A percentile compares a stretch with the other conserved stretches of the same genome.
phyloP scores from a whole-genome alignment of 1,139 yeast genomes.

The Kodamaea alishanica region DNA sequence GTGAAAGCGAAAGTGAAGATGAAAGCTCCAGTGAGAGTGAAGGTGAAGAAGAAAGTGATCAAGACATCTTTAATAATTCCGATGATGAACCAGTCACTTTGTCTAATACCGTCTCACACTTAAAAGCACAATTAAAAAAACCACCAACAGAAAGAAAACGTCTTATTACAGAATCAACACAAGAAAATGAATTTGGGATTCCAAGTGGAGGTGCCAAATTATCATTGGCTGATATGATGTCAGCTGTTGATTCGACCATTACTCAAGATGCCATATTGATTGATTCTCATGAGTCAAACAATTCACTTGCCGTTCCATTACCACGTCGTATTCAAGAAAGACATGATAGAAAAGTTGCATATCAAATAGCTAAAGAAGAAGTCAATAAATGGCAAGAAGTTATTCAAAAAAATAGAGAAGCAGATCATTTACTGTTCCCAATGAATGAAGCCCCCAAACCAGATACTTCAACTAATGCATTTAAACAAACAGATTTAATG shows the following conservation, averaged over 20 bases:
- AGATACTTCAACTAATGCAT: slow-evolving; percentile 25
- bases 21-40: slow-evolving; percentile 20
- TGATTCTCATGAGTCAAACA: slow-evolving; percentile 31
- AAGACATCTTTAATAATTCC: slow-evolving; percentile 19
- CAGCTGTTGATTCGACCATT: slow-evolving; percentile 49
- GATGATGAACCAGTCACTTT: slow-evolving; percentile 32
- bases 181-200: slow-evolving; percentile 69
- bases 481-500: slow-evolving; percentile 40
- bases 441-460: slow-evolving; percentile 37
- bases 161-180: slow-evolving; percentile 49
- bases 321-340: slow-evolving; percentile 84
- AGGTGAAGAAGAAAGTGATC: slow-evolving; percentile 12
- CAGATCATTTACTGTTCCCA: slow-evolving; percentile 81
- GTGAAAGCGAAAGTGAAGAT: slow-evolving; percentile 10
- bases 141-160: slow-evolving; percentile 36
- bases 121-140: slow-evolving; percentile 30
- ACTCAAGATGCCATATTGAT: slow-evolving; percentile 51
- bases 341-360: slow-evolving; percentile 86
- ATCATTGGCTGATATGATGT: slow-evolving; percentile 72
- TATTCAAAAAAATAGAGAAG: slow-evolving; percentile 72
- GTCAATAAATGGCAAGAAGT: slow-evolving; percentile 86
- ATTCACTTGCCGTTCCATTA: slow-evolving; percentile 71
- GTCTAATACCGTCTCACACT: slow-evolving; percentile 28
- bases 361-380: slow-evolving; percentile 81
- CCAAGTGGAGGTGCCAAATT: slow-evolving; percentile 53